Evolutionary conservation across 768 basidiomycete species (phyloP), one percentile per base, ranked within the genome.

Genomic region (Tricholoma sp.): DNA sequence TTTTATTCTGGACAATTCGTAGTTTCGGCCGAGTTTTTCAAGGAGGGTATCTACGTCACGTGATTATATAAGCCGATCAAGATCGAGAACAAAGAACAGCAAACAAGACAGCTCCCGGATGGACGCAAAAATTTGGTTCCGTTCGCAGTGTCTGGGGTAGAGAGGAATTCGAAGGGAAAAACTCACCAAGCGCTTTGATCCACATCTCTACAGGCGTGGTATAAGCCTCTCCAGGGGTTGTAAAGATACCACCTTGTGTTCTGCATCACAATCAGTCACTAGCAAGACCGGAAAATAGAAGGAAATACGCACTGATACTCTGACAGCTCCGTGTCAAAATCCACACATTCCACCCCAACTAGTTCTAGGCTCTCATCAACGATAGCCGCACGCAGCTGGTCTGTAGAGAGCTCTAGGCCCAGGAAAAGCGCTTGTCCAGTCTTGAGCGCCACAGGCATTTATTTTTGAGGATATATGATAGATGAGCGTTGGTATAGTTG

Each of bases 131-230:
- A 74, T 76, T 83, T 84, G 84, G 72, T 86, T 83, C 82, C 83
- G 83, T 73, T 65, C 65, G 59, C 61, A 42, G 63, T 64, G 66
- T 65, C 61, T 59, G 56, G 53, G 63, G 53, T 51, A 55, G 58
- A 52, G 49, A 24, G 24, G 24, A 24, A 24, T 24, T 24, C 4
- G 24, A 24, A 24, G 24, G 24, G 13, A 58, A 57, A n/a, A 55
- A 74, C 86, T 71, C 69, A 91, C 91, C 91, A 50, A 94, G 80
- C 13, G 80, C 88, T 68, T 89, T 91, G 54, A 91, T 84, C 91
- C 91, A 93, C 88, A 93, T 91, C 65, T 94, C 91, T 47, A 94
- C 80, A 1, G 91, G 91, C 6, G 91, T 91, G 37, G 89, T 92
- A 66, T 88, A 91, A 20, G 89, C 89, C 70, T 93, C 90, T 31